phyloP scores from a whole-genome alignment of 2,329 filamentous ascomycete species.

The Arthrinium phaeospermum region DNA sequence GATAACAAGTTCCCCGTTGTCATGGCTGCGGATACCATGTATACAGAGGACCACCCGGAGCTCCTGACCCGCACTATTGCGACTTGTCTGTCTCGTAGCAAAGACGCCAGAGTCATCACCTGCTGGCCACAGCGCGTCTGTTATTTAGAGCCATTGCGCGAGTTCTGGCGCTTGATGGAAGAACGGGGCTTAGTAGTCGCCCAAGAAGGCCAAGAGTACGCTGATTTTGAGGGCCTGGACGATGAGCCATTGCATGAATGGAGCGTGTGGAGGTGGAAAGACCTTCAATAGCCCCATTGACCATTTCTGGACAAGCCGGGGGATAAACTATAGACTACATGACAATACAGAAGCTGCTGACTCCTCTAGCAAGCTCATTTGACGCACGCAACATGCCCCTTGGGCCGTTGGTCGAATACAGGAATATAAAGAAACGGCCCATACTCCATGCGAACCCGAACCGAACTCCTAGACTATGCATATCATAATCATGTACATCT shows the following conservation, averaged over 20 bases:
- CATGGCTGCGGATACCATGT: conserved; percentile 20
- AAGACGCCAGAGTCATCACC: conserved; percentile 10
- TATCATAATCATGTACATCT: conserved; percentile 13
- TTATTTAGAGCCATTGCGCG: conserved; percentile 14
- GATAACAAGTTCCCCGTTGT: conserved; percentile 19
- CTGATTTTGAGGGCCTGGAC: conserved; percentile 18
- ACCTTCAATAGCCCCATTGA: conserved; percentile 11
- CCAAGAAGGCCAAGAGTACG: conserved; percentile 20
- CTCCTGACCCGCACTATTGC: conserved; percentile 17
- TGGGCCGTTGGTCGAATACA: neutral
- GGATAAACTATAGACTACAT: conserved; percentile 1
- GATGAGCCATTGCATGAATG: conserved; percentile 20
- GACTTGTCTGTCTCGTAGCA: conserved; percentile 17
- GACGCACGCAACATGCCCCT: neutral
- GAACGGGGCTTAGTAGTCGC: conserved; percentile 15
- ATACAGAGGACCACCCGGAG: conserved; percentile 20
- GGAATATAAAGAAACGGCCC: neutral
- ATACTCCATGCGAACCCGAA: conserved; percentile 1
- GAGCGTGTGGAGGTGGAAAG: conserved; percentile 21
- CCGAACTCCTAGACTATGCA: conserved; percentile 9
- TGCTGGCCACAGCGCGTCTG: conserved; percentile 20
- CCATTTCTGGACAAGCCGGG: neutral
- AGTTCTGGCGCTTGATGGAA: conserved; percentile 20
- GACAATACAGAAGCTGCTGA: neutral
- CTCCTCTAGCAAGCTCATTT: neutral